phyloP scores from a whole-genome alignment of 1,139 yeast species.

The Groenewaldozyma sp. region DNA sequence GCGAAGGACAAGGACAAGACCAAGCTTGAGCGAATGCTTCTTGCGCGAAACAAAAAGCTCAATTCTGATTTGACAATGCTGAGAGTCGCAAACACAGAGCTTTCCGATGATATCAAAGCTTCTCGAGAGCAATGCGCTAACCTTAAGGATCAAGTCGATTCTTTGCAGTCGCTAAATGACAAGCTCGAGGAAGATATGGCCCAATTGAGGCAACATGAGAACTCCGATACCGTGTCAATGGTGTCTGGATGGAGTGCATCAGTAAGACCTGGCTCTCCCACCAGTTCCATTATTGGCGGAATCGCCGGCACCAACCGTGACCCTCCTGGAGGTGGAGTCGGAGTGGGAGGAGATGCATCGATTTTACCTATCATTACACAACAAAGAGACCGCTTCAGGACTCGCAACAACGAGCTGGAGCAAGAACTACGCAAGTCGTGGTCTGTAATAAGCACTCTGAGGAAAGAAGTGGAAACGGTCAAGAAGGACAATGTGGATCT shows the following conservation, averaged over 20 bases:
- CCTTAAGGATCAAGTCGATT: slow-evolving; percentile 35
- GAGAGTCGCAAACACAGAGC: slow-evolving; percentile 44
- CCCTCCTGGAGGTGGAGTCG: slow-evolving; percentile 8
- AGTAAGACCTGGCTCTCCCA: slow-evolving; percentile 31
- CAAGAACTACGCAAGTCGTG: slow-evolving; percentile 61
- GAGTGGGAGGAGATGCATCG: slow-evolving; percentile 31
- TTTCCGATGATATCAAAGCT: slow-evolving; percentile 32
- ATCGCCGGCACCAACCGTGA: slow-evolving; percentile 8
- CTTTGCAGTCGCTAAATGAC: slow-evolving; percentile 38
- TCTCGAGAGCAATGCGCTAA: slow-evolving; percentile 34
- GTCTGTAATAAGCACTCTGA: slow-evolving; percentile 47
- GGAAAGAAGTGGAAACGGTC: slow-evolving; percentile 53
- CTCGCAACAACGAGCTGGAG: slow-evolving; percentile 72
- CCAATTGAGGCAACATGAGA: slow-evolving; percentile 20
- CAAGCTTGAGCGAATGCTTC: slow-evolving; percentile 35
- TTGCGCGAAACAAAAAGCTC: slow-evolving; percentile 52
- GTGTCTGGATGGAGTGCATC: slow-evolving; percentile 30
- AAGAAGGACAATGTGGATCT: slow-evolving; percentile 69
- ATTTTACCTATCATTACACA: slow-evolving; percentile 84
- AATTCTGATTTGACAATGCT: slow-evolving; percentile 50
- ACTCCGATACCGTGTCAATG: slow-evolving; percentile 47
- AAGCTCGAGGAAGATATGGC: slow-evolving; percentile 65
- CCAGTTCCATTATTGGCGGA: slow-evolving; percentile 28
- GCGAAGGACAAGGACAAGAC: slow-evolving; percentile 25
- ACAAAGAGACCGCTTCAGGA: slow-evolving; percentile 87